These are phyloP conservation scores for Dentipellis fragilis DNA, from an alignment of 768 basidiomycete genomes.

Conservation along the genomic window DNA sequence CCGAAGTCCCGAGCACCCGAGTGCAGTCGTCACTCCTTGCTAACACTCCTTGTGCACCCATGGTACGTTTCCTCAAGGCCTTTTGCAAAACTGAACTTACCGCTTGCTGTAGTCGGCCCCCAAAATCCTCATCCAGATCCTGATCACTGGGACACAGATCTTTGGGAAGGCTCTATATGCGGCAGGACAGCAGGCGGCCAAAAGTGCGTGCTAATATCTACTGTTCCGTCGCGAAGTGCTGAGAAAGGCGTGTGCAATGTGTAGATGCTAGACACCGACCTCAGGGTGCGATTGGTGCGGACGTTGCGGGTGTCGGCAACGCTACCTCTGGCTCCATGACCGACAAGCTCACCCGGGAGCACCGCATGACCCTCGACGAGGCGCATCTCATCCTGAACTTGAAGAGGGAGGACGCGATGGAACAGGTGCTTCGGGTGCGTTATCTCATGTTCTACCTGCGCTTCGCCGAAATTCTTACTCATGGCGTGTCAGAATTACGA, in stretches of 20 bases:
- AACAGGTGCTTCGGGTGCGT: conserved; percentile 64
- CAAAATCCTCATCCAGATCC: conserved; percentile 67
- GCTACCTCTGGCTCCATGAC: conserved; percentile 68
- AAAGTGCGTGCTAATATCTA: conserved; percentile 51
- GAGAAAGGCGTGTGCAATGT: not conserved
- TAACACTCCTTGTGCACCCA: too few relatives aligned
- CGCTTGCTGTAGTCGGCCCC: conserved; percentile 55
- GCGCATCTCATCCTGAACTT: conserved; percentile 87
- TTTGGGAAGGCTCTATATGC: conserved; percentile 87
- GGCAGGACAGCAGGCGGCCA: conserved; percentile 84
- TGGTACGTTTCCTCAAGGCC: not conserved
- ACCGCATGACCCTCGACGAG: conserved; percentile 93
- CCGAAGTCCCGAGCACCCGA: not conserved
- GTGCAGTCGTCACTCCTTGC: not conserved
- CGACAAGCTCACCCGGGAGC: conserved; percentile 74
- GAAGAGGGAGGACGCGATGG: conserved; percentile 62
- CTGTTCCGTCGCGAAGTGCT: not conserved
- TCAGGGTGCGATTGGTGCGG: conserved; percentile 54
- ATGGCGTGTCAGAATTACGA: conserved; percentile 66
- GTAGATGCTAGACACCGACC: conserved; percentile 80
- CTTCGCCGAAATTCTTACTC: conserved; percentile 1
- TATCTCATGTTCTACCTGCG: not conserved
- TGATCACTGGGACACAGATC: conserved; percentile 68
- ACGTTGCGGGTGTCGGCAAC: conserved; percentile 63
- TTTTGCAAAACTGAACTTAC: not conserved